Conservation (phyloP, 2,329 filamentous ascomycete genomes). For the Endothia cerciana region DNA sequence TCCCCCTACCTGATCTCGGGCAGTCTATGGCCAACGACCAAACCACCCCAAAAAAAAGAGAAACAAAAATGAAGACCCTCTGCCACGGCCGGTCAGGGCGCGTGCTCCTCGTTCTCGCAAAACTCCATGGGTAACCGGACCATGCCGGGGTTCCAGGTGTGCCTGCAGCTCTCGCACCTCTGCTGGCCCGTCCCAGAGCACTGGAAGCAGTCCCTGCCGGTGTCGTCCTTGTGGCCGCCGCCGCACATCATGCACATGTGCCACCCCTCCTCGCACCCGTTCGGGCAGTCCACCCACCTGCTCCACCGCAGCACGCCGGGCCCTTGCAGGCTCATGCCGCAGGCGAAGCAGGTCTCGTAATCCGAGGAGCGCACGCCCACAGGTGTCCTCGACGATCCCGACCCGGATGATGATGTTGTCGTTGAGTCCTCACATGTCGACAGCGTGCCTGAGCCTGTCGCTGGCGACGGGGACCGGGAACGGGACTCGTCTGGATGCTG, state of each 20-base stretch:
- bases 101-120: neutral
- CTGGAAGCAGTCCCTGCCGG: neutral
- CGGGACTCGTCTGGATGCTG: too few species aligned
- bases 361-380: neutral
- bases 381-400: neutral
- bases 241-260: neutral
- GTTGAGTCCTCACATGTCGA: neutral
- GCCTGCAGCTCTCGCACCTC: neutral
- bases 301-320: neutral
- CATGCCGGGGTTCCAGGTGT: neutral
- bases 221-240: neutral
- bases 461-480: too few species aligned
- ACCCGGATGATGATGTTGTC: neutral
- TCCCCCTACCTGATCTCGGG: too few species aligned
- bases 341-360: neutral
- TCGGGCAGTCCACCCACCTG: neutral
- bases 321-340: neutral
- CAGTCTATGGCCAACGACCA: too few species aligned
- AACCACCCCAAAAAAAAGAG: too few species aligned
- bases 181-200: neutral
- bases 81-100: neutral
- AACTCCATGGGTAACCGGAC: neutral
- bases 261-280: slow-evolving; percentile 4
- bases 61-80: too few species aligned
- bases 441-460: too few species aligned